phyloP scores from a whole-genome alignment of 106 monocot species.

The Acanthochlamys bracteata region DNA sequence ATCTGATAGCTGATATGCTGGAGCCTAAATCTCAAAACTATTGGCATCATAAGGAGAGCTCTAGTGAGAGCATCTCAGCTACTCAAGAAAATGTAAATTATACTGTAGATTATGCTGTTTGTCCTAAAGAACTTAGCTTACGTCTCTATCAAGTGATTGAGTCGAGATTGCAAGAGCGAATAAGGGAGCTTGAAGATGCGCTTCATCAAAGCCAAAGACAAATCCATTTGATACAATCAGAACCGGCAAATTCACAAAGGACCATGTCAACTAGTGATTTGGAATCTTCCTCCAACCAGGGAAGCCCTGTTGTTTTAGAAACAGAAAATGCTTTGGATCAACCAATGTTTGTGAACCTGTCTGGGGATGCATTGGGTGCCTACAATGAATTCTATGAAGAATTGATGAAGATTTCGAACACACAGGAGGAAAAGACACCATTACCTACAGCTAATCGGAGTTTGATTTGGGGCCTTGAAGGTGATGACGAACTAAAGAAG shows the following conservation, averaged over 20 bases:
- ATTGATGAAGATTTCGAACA: constrained; percentile 23
- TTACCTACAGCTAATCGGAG: constrained; percentile 10
- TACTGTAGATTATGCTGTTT: constrained; percentile 74
- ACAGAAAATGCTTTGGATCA: constrained; percentile 5
- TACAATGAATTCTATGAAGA: constrained; percentile 72
- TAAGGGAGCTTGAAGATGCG: constrained; percentile 59
- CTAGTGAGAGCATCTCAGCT: constrained; percentile 24
- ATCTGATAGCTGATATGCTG: constrained; percentile 40
- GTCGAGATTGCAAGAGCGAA: constrained; percentile 45
- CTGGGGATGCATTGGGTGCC: constrained; percentile 61
- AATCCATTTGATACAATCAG: constrained; percentile 23
- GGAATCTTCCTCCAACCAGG: constrained; percentile 33
- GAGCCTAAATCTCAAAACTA: neutral
- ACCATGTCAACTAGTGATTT: constrained; percentile 37
- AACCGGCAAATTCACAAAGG: constrained; percentile 17
- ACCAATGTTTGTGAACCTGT: constrained; percentile 48
- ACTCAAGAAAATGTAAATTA: constrained; percentile 27
- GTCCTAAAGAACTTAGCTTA: constrained; percentile 57
- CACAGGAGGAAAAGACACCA: constrained; percentile 6
- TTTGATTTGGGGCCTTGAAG: constrained; percentile 19
- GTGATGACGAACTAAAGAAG: neutral
- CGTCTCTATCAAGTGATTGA: constrained; percentile 73
- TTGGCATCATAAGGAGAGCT: constrained; percentile 4
- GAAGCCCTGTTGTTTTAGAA: constrained; percentile 23
- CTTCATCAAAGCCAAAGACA: constrained; percentile 40